Percentiles rank a stretch among this genome's conserved stretches.
Conservation (phyloP, 2,329 filamentous ascomycete genomes). For the Fusarium concolor region DNA sequence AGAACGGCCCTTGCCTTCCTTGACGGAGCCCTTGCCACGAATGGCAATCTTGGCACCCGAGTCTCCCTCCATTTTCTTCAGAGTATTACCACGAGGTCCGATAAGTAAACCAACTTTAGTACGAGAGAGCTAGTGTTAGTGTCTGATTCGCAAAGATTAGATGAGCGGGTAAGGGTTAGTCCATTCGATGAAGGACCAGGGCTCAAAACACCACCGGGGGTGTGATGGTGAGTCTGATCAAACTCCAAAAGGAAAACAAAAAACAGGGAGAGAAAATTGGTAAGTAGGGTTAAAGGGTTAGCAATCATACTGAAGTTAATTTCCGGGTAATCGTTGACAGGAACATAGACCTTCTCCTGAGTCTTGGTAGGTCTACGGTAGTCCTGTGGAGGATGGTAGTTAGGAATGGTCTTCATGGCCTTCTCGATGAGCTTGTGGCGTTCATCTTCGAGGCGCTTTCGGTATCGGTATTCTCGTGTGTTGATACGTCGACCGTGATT, state of each 20-base stretch:
- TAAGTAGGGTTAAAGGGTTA: constrained; percentile 93
- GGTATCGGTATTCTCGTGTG: constrained; percentile 97
- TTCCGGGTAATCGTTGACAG: constrained; percentile 99
- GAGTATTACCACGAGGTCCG: constrained; percentile 98
- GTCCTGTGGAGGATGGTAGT: constrained; percentile 98
- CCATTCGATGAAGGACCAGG: constrained; percentile 52
- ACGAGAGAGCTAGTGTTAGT: constrained; percentile 94
- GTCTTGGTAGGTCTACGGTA: constrained; percentile 99
- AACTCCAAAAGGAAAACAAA: constrained; percentile 58
- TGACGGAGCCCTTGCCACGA: constrained; percentile 98
- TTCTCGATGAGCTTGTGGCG: constrained; percentile 98
- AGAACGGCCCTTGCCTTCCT: constrained; percentile 98
- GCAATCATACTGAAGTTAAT: constrained; percentile 99
- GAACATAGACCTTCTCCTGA: constrained; percentile 99
- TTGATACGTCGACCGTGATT: constrained; percentile 99
- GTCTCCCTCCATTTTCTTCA: constrained; percentile 99
- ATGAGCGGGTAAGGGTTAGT: constrained; percentile 47
- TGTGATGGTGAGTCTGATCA: constrained; percentile 56
- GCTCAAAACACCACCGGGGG: constrained; percentile 49
- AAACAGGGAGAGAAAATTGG: constrained; percentile 52
- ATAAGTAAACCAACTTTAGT: constrained; percentile 99
- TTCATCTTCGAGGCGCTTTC: constrained; percentile 97
- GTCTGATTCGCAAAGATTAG: constrained; percentile 55
- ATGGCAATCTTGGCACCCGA: constrained; percentile 99
- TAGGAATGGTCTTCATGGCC: constrained; percentile 99